Evolutionary conservation across 1,284 basidiomycete species (phyloP).

Genomic region (Ganoderma boninense): DNA sequence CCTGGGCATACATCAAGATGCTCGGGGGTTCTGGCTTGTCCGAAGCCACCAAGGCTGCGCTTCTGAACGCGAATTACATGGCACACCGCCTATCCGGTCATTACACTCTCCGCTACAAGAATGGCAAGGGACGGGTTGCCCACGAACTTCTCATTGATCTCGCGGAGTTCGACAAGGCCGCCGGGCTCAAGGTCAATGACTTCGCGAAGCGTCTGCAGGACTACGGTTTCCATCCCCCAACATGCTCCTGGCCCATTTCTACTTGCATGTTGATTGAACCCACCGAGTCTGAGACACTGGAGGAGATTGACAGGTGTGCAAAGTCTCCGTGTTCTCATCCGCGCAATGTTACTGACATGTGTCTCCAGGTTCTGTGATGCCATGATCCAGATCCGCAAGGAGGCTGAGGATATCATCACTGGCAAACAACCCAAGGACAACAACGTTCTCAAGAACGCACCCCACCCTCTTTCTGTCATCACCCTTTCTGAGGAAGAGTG

Average conservation of each 20-base stretch:
- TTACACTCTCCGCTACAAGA: constrained; percentile 92
- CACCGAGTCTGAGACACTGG: constrained; percentile 91
- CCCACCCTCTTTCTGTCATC: constrained; percentile 87
- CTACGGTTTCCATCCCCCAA: constrained; percentile 91
- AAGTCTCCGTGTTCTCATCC: background rate
- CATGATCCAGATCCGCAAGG: constrained; percentile 94
- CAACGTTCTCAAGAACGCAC: constrained; percentile 94
- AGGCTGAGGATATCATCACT: constrained; percentile 87
- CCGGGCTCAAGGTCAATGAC: constrained; percentile 92
- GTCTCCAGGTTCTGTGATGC: constrained; percentile 87
- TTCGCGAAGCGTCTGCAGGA: constrained; percentile 96
- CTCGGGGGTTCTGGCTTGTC: constrained; percentile 91
- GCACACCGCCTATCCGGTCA: constrained; percentile 86
- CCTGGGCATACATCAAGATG: constrained; percentile 99
- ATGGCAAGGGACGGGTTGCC: constrained; percentile 90
- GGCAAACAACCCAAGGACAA: constrained; percentile 89
- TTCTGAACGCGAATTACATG: constrained; percentile 98
- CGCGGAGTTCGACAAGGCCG: constrained; percentile 91
- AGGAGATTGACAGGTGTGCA: constrained; percentile 84
- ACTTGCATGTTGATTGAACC: constrained; percentile 97
- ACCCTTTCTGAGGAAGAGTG: constrained; percentile 78
- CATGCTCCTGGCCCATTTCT: constrained; percentile 93
- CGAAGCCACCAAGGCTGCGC: constrained; percentile 85
- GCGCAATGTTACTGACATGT: background rate
- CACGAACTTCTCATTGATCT: constrained; percentile 97